phyloP scores from a whole-genome alignment of 1,139 yeast genomes.

The Yamadazyma siamensis region DNA sequence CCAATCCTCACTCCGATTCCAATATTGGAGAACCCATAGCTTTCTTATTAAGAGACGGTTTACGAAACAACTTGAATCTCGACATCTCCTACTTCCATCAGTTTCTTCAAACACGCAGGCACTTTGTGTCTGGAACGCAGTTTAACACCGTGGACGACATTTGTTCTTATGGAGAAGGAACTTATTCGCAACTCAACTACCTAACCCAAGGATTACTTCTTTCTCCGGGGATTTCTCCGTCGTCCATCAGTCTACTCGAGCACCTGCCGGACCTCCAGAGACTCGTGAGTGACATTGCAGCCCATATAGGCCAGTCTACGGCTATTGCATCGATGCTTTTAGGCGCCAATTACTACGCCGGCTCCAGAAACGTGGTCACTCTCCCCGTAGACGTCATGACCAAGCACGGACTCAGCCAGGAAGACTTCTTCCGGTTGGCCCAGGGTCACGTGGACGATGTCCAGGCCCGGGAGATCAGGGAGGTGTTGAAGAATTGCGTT shows the following conservation, averaged over 20 bases:
- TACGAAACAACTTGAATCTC: constrained; percentile 48
- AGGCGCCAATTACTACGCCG: constrained; percentile 59
- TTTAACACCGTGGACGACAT: constrained; percentile 56
- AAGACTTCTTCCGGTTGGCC: constrained; percentile 49
- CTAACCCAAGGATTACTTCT: constrained; percentile 59
- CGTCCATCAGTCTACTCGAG: constrained; percentile 50
- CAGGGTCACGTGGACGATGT: constrained; percentile 41
- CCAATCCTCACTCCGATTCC: constrained; percentile 33
- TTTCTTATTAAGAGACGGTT: constrained; percentile 49
- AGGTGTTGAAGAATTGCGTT: constrained; percentile 54
- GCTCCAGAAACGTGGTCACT: constrained; percentile 46
- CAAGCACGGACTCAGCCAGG: constrained; percentile 58
- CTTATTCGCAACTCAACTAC: constrained; percentile 71
- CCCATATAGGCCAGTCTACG: constrained; percentile 82
- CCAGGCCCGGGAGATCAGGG: constrained; percentile 22
- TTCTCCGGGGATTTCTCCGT: constrained; percentile 58
- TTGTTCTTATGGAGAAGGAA: constrained; percentile 80
- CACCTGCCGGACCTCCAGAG: constrained; percentile 40
- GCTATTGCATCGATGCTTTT: constrained; percentile 66
- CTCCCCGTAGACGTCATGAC: constrained; percentile 66
- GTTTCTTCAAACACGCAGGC: constrained; percentile 58
- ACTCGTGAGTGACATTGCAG: constrained; percentile 58
- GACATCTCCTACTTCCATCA: constrained; percentile 57
- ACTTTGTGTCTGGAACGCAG: constrained; percentile 42
- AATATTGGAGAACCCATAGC: constrained; percentile 65